phyloP scores from a whole-genome alignment of 495 filamentous ascomycete genomes.

The Neurospora sp. region DNA sequence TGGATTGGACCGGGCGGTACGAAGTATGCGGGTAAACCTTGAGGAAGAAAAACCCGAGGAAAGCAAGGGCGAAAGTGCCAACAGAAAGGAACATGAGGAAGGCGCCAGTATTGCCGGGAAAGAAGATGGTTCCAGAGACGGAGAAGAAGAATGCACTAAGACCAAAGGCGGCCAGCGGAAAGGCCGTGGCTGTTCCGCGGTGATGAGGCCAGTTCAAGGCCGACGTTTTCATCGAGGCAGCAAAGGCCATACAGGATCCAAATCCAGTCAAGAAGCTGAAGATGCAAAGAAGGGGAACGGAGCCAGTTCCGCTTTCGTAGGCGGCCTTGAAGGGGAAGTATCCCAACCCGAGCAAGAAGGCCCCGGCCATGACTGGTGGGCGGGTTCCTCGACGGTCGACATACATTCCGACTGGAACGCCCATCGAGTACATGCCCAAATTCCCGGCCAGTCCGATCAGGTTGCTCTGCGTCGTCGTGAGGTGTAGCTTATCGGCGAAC shows the following conservation, averaged over 20 bases:
- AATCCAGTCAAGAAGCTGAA: conserved; percentile 77
- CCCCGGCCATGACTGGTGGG: conserved; percentile 62
- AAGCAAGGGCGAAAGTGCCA: conserved; percentile 66
- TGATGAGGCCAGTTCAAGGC: conserved; percentile 89
- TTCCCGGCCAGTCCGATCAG: conserved; percentile 89
- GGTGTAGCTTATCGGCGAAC: conserved; percentile 73
- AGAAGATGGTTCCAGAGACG: conserved; percentile 59
- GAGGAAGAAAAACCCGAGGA: conserved; percentile 71
- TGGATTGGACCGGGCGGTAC: conserved; percentile 53
- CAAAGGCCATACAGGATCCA: conserved; percentile 80
- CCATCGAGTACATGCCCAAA: conserved; percentile 86
- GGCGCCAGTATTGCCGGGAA: conserved; percentile 70
- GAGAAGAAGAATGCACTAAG: conserved; percentile 96
- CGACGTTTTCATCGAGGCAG: conserved; percentile 74
- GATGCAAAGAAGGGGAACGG: conserved; percentile 62
- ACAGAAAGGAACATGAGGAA: conserved; percentile 72
- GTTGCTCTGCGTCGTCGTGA: conserved; percentile 84
- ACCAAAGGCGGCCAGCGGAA: conserved; percentile 86
- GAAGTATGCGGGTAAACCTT: conserved; percentile 55
- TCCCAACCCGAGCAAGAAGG: conserved; percentile 57
- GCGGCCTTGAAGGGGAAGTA: conserved; percentile 71
- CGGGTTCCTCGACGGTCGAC: conserved; percentile 77
- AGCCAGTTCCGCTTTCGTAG: conserved; percentile 52
- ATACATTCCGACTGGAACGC: conserved; percentile 80
- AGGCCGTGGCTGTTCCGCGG: conserved; percentile 86